phyloP scores from a whole-genome alignment of 1,284 basidiomycete species.

The Termitomyces sp. region DNA sequence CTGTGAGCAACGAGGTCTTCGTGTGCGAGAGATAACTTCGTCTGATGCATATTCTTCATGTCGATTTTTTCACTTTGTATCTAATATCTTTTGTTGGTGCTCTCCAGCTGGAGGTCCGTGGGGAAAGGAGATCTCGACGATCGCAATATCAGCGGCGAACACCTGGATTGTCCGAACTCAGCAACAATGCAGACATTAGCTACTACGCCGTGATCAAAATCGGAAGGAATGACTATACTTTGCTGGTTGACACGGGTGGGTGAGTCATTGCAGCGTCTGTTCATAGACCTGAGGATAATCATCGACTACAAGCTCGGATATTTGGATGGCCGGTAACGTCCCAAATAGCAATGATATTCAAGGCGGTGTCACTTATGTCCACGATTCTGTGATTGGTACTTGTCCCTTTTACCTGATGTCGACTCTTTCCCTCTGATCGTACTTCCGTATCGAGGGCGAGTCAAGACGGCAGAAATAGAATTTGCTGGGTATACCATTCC shows the following conservation, averaged over 20 bases:
- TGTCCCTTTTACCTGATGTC: background rate
- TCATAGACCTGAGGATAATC: background rate
- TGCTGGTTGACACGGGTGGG: slow-evolving; percentile 69
- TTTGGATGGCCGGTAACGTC: slow-evolving; percentile 52
- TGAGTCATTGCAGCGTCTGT: slow-evolving; percentile 21
- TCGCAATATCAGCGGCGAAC: slow-evolving; percentile 4
- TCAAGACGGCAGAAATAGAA: slow-evolving; percentile 46
- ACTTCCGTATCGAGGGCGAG: slow-evolving; percentile 16
- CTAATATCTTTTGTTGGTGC: slow-evolving; percentile 8
- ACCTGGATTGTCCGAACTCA: slow-evolving; percentile 21
- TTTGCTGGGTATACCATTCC: slow-evolving; percentile 51
- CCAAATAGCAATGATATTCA: slow-evolving; percentile 38
- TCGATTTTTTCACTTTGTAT: slow-evolving; percentile 7
- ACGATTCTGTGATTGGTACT: slow-evolving; percentile 43
- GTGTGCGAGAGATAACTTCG: background rate
- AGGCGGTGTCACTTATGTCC: slow-evolving; percentile 44
- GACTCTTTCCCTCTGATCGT: slow-evolving; percentile 1
- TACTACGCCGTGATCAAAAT: slow-evolving; percentile 52
- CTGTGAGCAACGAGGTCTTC: background rate
- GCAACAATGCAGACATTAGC: slow-evolving; percentile 40
- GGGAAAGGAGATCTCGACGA: slow-evolving; percentile 4
- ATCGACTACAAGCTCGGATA: slow-evolving; percentile 39
- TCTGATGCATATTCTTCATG: slow-evolving; percentile 10
- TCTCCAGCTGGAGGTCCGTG: slow-evolving; percentile 14
- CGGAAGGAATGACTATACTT: slow-evolving; percentile 40